A percentile compares a stretch with the other conserved stretches of the same genome.
phyloP scores from a whole-genome alignment of 2,329 filamentous ascomycete species.

The Aspergillus hiratsukae region DNA sequence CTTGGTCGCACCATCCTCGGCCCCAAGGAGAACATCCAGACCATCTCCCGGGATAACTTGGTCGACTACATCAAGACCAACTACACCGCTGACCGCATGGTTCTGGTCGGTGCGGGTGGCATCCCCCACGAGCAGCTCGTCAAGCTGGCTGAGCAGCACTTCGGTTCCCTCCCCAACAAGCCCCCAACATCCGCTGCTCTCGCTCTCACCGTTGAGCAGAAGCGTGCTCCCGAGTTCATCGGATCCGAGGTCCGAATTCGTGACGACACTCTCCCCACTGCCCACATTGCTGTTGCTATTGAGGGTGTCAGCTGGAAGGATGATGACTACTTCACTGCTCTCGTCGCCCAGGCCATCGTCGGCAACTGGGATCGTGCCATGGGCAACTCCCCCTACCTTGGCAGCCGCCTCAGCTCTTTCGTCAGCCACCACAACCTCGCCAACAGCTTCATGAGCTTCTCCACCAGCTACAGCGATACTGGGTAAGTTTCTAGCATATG shows the following conservation, averaged over 20 bases:
- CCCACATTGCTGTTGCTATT: conserved; percentile 96
- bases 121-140: conserved; percentile 92
- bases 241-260: conserved; percentile 93
- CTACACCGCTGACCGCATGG: conserved; percentile 99
- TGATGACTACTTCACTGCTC: conserved; percentile 96
- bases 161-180: conserved; percentile 70
- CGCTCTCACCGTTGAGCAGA: conserved; percentile 65
- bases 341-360: conserved; percentile 96
- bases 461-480: conserved; percentile 98
- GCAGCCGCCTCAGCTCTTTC: conserved; percentile 94
- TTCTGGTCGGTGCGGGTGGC: conserved; percentile 91
- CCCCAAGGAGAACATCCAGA: conserved; percentile 96
- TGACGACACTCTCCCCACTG: conserved; percentile 92
- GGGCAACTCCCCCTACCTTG: conserved; percentile 94
- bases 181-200: conserved; percentile 71
- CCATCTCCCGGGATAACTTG: conserved; percentile 87
- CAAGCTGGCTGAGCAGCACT: conserved; percentile 94
- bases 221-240: conserved; percentile 89
- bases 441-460: conserved; percentile 99
- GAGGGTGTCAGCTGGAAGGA: conserved; percentile 99
- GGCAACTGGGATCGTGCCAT: conserved; percentile 99
- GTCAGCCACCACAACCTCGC: conserved; percentile 92
- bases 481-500: conserved; percentile 58
- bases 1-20: conserved; percentile 97
- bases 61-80: conserved; percentile 98